Base-by-base conservation (phyloP, 1,284 basidiomycete genomes). In the Malassezia psittaci region DNA sequence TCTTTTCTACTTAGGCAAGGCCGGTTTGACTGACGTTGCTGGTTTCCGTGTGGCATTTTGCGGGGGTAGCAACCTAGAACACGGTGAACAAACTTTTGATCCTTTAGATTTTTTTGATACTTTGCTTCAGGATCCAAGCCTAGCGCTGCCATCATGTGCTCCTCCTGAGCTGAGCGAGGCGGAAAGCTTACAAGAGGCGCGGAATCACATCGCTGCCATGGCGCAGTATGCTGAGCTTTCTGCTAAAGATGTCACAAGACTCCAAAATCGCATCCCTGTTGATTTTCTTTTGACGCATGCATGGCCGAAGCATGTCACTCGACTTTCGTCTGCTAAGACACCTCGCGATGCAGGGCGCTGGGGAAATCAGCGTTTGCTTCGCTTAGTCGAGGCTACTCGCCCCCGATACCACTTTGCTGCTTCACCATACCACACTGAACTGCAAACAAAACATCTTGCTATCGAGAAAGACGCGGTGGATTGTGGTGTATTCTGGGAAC, bases 351-450 rank as follows among this genome's bases (percentile, higher is more conserved):
- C 65, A 9, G 44, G 61, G 2, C 55, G 51, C 29, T 71, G 67
- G 72, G 70, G 72, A n/a, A 59, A 57, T 2, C 62, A 64, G 4
- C 53, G 62, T 0, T 43, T 71, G 19, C 60, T 69, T 0, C 51
- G 60, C 10, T 44, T 74, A 9, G 60, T 59, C 15, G 40, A 58
- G 3, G 51, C 52, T 29, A 58, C 46, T 2, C 59, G 61, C 15
- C 66, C 72, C 0, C 60, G 72, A 0, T 74, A 74, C 60, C 60
- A 62, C 54, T 72, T 74, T 42, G 42, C 70, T 0, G 57, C 64
- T 34, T 65, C 63, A 4, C 70, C 67, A 1, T 48, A 53, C 0
- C 0, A 40, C 10, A 29, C 34, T 9, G 35, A 46, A 8, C 21
- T 33, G 0, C 50, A 49, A 10, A 1, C 62, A 61, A 0, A 54